These are phyloP conservation scores for Beauveria sp. DNA, from an alignment of 2,329 filamentous ascomycete genomes.

Conservation along the genomic window DNA sequence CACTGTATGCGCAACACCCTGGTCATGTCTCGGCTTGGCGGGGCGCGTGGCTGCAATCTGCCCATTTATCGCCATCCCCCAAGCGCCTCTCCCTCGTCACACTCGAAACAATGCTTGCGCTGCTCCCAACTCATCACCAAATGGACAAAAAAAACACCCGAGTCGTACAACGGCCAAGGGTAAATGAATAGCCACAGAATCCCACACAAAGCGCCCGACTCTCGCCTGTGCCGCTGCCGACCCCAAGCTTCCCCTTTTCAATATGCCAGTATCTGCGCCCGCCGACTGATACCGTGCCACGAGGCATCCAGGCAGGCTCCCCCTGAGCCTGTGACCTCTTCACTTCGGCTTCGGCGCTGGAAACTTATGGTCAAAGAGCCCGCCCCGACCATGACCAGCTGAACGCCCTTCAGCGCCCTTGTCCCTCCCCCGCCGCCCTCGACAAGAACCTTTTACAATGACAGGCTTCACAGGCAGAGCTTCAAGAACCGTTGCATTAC, in stretches of 20 bases:
- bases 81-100: neutral
- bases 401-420: neutral
- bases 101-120: neutral
- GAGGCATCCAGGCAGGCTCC: neutral
- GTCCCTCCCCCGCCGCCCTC: neutral
- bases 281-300: neutral
- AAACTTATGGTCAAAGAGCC: neutral
- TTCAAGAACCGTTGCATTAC: slow-evolving; percentile 2
- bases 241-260: neutral
- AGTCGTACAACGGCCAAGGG: neutral
- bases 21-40: neutral
- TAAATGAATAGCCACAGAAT: neutral
- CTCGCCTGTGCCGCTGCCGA: neutral
- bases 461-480: slow-evolving; percentile 7
- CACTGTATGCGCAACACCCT: neutral
- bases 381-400: neutral
- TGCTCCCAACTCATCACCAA: neutral
- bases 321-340: neutral
- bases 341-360: neutral
- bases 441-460: neutral
- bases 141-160: neutral
- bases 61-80: slow-evolving; percentile 1
- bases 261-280: neutral
- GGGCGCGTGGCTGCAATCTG: neutral
- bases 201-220: neutral